phyloP scores from a whole-genome alignment of 495 filamentous ascomycete genomes.

The Penicillium paxilli region DNA sequence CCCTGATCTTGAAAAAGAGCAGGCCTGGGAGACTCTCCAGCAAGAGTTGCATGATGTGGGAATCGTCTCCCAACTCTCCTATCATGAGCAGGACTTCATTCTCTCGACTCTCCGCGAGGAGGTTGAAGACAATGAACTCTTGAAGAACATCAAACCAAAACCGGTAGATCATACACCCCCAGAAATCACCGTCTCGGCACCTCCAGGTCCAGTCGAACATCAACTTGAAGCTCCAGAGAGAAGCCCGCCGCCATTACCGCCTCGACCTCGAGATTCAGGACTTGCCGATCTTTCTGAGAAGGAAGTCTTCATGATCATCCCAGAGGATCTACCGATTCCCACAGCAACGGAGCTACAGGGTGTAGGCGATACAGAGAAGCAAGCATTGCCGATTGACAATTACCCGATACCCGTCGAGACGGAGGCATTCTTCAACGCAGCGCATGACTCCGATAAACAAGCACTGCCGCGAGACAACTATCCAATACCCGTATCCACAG shows the following conservation, averaged over 20 bases:
- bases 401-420: background rate
- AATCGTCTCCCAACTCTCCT: conserved; percentile 6
- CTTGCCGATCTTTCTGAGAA: background rate
- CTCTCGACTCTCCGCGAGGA: conserved; percentile 8
- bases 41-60: conserved; percentile 7
- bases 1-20: background rate
- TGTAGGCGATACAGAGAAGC: conserved; percentile 6
- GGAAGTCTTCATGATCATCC: background rate
- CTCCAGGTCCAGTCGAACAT: background rate
- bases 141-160: background rate
- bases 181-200: background rate
- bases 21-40: conserved; percentile 16
- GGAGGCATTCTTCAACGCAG: background rate
- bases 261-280: background rate
- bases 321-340: conserved; percentile 10
- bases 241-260: background rate
- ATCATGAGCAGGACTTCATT: conserved; percentile 13
- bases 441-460: conserved; percentile 4
- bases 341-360: background rate
- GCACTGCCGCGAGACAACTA: conserved; percentile 1
- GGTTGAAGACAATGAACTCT: conserved; percentile 6
- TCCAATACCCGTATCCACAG: conserved; percentile 4
- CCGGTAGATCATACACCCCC: background rate
- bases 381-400: conserved; percentile 1
- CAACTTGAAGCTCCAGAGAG: background rate